phyloP scores from a whole-genome alignment of 192 early-diverging fungal species.

The Coemansia asiatica region DNA sequence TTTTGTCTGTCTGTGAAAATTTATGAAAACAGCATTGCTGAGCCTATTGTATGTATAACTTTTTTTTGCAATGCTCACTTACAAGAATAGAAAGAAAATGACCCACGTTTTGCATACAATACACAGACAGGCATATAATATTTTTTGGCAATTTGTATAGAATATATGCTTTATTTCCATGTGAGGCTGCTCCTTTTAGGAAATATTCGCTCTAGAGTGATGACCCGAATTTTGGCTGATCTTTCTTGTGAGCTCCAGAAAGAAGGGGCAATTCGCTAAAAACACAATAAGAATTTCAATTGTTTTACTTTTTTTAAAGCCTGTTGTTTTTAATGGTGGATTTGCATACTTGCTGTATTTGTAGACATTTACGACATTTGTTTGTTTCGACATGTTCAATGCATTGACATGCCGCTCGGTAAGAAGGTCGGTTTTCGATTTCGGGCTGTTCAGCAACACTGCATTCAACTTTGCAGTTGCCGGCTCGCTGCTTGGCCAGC shows the following conservation, averaged over 20 bases:
- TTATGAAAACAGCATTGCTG: background rate
- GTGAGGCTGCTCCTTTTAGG: background rate
- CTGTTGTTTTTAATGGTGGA: background rate
- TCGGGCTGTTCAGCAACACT: slow-evolving; percentile 84
- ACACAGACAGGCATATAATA: background rate
- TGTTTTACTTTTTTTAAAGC: background rate
- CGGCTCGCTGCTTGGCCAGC: slow-evolving; percentile 79
- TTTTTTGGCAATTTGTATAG: no score
- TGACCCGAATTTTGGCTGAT: background rate
- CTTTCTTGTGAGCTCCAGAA: background rate
- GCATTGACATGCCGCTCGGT: slow-evolving; percentile 86
- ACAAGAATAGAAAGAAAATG: background rate
- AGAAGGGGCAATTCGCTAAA: background rate
- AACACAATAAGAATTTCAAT: background rate
- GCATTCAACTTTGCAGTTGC: slow-evolving; percentile 86
- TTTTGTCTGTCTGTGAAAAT: no score
- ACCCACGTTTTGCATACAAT: background rate
- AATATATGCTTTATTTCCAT: background rate
- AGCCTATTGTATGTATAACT: background rate
- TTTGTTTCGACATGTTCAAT: slow-evolving; percentile 97
- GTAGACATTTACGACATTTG: slow-evolving; percentile 95
- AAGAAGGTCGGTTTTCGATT: slow-evolving; percentile 73
- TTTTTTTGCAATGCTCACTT: slow-evolving; percentile 6
- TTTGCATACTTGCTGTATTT: slow-evolving; percentile 1
- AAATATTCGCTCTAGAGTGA: background rate